These are phyloP conservation scores for Exophiala sp. DNA, from an alignment of 2,329 filamentous ascomycete genomes.

Conservation along the genomic window DNA sequence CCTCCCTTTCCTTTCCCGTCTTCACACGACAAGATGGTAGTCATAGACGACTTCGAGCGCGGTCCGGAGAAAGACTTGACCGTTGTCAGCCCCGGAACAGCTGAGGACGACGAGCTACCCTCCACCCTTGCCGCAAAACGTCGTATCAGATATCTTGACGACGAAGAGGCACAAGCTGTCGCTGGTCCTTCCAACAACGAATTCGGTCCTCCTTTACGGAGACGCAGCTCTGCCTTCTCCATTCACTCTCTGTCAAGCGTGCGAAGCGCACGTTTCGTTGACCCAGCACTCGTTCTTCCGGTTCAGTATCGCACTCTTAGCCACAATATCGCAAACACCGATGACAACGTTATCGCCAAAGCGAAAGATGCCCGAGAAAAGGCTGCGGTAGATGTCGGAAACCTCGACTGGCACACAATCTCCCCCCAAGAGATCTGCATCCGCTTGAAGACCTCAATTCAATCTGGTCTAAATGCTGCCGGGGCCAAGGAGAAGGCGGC, in stretches of 20 bases:
- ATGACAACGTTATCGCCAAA: constrained; percentile 44
- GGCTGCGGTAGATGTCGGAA: constrained; percentile 51
- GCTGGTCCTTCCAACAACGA: constrained; percentile 7
- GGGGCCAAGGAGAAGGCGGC: constrained; percentile 54
- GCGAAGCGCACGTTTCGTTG: constrained; percentile 24
- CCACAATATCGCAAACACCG: constrained; percentile 56
- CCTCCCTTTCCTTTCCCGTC: neutral
- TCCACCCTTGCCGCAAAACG: constrained; percentile 21
- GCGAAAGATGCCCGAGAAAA: constrained; percentile 36
- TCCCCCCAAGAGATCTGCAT: constrained; percentile 56
- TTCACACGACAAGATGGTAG: neutral
- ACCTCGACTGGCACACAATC: constrained; percentile 66
- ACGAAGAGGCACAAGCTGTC: constrained; percentile 14
- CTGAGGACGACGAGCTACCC: constrained; percentile 16
- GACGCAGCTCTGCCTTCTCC: constrained; percentile 16
- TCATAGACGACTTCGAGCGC: neutral
- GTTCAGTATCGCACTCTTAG: constrained; percentile 35
- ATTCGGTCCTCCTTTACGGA: constrained; percentile 11
- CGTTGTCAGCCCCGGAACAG: neutral
- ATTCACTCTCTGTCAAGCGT: constrained; percentile 23
- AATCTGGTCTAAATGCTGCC: constrained; percentile 58
- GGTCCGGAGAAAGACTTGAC: neutral
- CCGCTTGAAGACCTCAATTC: constrained; percentile 56
- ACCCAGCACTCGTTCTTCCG: constrained; percentile 31
- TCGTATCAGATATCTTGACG: constrained; percentile 25